Conservation (phyloP, 352 stramenopile genomes). For the Phytopythium oedochilum region DNA sequence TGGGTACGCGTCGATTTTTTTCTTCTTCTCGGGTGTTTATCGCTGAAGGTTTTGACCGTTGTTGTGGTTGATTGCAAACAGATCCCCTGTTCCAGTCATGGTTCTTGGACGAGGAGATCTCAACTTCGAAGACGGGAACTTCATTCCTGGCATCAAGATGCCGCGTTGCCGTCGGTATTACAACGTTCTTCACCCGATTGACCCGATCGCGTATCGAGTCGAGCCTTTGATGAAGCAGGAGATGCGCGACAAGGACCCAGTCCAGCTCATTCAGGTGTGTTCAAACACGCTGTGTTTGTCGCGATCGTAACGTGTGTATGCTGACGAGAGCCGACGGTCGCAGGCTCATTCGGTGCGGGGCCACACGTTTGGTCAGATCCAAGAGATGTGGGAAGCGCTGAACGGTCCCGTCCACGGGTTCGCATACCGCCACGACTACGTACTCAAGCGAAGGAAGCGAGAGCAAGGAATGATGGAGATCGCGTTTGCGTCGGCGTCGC, state of each 20-base stretch:
- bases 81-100: constrained; percentile 80
- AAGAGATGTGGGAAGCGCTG: constrained; percentile 68
- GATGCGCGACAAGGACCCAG: constrained; percentile 83
- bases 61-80: constrained; percentile 8
- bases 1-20: constrained; percentile 34
- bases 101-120: constrained; percentile 79
- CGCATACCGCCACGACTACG: constrained; percentile 75
- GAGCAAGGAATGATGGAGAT: constrained; percentile 87
- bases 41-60: background rate
- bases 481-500: constrained; percentile 71
- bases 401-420: constrained; percentile 73
- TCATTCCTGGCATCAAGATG: constrained; percentile 77
- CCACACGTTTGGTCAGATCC: constrained; percentile 68
- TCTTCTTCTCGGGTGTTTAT: background rate
- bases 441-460: constrained; percentile 64
- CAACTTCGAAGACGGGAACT: constrained; percentile 66
- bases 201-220: constrained; percentile 89
- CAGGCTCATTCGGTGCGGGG: constrained; percentile 61
- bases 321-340: background rate
- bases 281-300: too few species aligned
- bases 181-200: constrained; percentile 91
- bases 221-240: constrained; percentile 88
- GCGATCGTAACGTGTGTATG: too few species aligned
- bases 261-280: constrained; percentile 71
- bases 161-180: constrained; percentile 81